Evolutionary conservation across 2,329 filamentous ascomycete genomes (phyloP), one percentile per base, ranked within the genome.

Genomic region (Xylaria arbuscula): DNA sequence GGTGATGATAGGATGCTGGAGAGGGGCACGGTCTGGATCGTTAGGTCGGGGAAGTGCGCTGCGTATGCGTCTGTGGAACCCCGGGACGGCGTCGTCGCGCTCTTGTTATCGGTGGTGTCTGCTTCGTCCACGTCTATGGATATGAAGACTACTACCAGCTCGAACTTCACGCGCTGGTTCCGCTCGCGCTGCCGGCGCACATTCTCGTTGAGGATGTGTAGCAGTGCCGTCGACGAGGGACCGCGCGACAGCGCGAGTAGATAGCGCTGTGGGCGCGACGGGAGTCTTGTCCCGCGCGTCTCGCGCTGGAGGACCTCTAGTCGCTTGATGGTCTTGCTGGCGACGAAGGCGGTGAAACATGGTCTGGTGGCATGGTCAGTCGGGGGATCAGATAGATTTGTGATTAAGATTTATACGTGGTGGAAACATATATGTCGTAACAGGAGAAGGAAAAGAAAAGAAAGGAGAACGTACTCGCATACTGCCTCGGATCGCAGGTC

Each of bases 171-270:
- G 53, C 71, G 19, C 89, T 87, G 4, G 88, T 82, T 60, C 89
- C 86, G 4, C 88, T 87, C 72, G 48, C 86, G 84, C 77, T 95
- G 91, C 62, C 85, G 86, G 72, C 87, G 83, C 54, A 92, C 83
- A 76, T 93, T 92, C 68, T 86, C 82, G 78, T 93, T 87, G 62
- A 98, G 83, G 24, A 97, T 85, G 74, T 95, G 88, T 36, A 97
- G 84, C 51, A 99, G 83, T 15, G 89, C 88, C 15, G 92, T 86
- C 0, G 95, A 98, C 1, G 92, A 96, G 1, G 92, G 83, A 0
- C 96, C 95, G 75, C 93, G 90, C 0, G 94, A 97, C 1, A 98
- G 83, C 6, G 94, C 93, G 22, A 97, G 83, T 19, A 97, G 83
- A 56, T 97, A 87, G 38, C 78, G 76, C 77, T 81, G 73, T 81